These are phyloP conservation scores for Myriosclerotinia duriaeana DNA, from an alignment of 2,329 filamentous ascomycete genomes.

Conservation along the genomic window DNA sequence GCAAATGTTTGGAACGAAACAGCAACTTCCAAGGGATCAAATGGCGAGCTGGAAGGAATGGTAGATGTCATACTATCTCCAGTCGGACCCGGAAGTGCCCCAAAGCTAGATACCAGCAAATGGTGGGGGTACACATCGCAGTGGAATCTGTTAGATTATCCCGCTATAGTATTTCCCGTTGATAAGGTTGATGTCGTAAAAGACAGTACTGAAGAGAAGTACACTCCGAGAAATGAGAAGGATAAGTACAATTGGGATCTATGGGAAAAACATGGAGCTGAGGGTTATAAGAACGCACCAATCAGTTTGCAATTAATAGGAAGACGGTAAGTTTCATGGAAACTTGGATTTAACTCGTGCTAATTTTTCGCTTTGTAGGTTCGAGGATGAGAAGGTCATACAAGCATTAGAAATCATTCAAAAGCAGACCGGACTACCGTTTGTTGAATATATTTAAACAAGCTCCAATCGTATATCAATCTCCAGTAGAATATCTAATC, in stretches of 20 bases:
- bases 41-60: slow-evolving; percentile 33
- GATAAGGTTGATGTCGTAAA: slow-evolving; percentile 40
- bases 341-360: slow-evolving; percentile 23
- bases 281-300: slow-evolving; percentile 45
- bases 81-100: slow-evolving; percentile 55
- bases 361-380: slow-evolving; percentile 31
- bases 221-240: slow-evolving; percentile 40
- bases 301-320: slow-evolving; percentile 46
- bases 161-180: slow-evolving; percentile 60
- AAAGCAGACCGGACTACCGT: slow-evolving; percentile 40
- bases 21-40: slow-evolving; percentile 38
- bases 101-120: slow-evolving; percentile 48
- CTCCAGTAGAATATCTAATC: background rate
- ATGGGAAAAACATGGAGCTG: slow-evolving; percentile 42
- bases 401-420: slow-evolving; percentile 41
- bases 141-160: slow-evolving; percentile 71
- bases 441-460: slow-evolving; percentile 34
- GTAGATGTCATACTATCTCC: slow-evolving; percentile 65
- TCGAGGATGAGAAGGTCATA: slow-evolving; percentile 44
- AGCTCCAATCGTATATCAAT: background rate
- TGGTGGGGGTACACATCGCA: slow-evolving; percentile 66
- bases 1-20: slow-evolving; percentile 36
- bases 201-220: slow-evolving; percentile 34
- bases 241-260: slow-evolving; percentile 40
- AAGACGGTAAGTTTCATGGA: slow-evolving; percentile 32